Base-by-base conservation (phyloP, 495 filamentous ascomycete species). In the Antarctomyces pellizariae region DNA sequence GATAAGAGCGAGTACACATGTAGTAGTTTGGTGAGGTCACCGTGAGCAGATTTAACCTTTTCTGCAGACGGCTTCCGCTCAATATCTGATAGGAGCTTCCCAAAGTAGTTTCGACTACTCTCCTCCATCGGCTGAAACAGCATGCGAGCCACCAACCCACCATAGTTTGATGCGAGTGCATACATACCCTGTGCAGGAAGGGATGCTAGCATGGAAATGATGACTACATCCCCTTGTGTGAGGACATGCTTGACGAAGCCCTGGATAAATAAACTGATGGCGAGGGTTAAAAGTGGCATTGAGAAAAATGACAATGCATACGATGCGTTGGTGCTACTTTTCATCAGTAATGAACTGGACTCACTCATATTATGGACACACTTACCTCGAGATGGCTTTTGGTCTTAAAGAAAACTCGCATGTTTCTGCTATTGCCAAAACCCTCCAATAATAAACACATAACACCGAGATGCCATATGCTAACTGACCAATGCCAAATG, bases 51-150 rank as follows among this genome's bases (percentile, higher is more conserved):
- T 7, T 26, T 20, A 15, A 52, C 29, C 4, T 25, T 17, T 9
- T 29, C 14, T 27, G 29, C 33, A 1, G 35, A 24, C 5, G 34
- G 26, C 4, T 14, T 15, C 7, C 31, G 29, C 7, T 31, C 25
- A 7, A 25, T 16, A 20, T 30, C 42, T 35, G 41, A 67, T 36
- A 67, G 55, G 4, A 92, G 57, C 25, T 70, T 70, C 18, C 74
- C 75, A 43, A 95, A 93, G 32, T 90, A 63, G 36, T 70, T 77
- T 13, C 89, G 71, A 34, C 71, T 75, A 36, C 71, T 78, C 46
- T 95, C 89, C 42, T 99, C 86, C 37, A 95, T 64, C 6, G 86
- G 86, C 39, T 93, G 86, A 46, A 99, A 86, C 30, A 99, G 49
- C 30, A 93, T 64, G 7, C 86, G 71, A 2, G 89, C 86, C 26